phyloP scores from a whole-genome alignment of 441 rosid genomes.

The Dalechampia spathulata region DNA sequence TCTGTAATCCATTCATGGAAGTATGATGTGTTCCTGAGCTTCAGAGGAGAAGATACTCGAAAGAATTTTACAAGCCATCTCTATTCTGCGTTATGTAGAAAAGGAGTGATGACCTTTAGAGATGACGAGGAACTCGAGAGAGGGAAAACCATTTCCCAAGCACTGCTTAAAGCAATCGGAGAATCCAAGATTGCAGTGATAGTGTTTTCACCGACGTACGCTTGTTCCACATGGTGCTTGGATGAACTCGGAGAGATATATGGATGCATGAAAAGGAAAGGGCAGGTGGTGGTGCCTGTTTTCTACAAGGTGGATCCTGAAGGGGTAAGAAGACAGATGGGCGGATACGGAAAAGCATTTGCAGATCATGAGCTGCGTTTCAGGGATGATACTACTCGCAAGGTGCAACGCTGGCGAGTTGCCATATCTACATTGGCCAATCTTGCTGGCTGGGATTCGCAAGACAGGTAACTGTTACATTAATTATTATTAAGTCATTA shows the following conservation, averaged over 20 bases:
- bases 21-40: conserved; percentile 17
- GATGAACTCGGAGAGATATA: conserved; percentile 29
- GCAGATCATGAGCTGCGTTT: background rate
- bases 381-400: background rate
- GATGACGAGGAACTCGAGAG: conserved; percentile 4
- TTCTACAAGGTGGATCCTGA: conserved; percentile 30
- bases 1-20: conserved; percentile 1
- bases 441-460: conserved; percentile 29
- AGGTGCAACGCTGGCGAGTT: conserved; percentile 26
- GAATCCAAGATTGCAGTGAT: conserved; percentile 19
- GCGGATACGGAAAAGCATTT: conserved; percentile 14
- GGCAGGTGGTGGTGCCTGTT: conserved; percentile 23
- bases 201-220: conserved; percentile 27
- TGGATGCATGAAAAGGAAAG: conserved; percentile 4
- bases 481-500: too few species aligned
- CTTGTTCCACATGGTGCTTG: conserved; percentile 19
- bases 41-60: conserved; percentile 10
- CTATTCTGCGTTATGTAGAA: background rate
- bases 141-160: background rate
- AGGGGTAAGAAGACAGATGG: conserved; percentile 26
- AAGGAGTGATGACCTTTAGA: conserved; percentile 9
- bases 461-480: background rate
- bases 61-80: conserved; percentile 12
- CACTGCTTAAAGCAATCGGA: conserved; percentile 9
- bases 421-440: conserved; percentile 24